Base-by-base conservation (phyloP, 176 grass and related monocot genomes). In the Aegilops longissima region DNA sequence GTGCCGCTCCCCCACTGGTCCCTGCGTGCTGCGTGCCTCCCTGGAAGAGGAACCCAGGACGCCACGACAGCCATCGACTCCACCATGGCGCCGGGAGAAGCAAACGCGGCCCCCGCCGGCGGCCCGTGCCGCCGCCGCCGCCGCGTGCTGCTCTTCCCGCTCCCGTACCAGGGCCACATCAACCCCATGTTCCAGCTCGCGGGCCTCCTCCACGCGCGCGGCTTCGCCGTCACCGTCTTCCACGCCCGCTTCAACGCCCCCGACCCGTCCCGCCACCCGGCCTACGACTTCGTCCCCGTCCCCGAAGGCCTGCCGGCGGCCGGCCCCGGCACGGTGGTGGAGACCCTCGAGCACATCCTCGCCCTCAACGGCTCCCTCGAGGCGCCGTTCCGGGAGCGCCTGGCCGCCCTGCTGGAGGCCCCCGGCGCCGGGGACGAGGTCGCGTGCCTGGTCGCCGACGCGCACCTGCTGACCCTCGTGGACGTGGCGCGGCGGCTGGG, bases 151-250 rank as follows among this genome's bases (percentile, higher is more conserved):
- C 3, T 92, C 20, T 92, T 89, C 86, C 90, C 90, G 9, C 47
- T 81, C 8, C 78, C 90, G 27, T 86, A 77, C 73, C 90, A 92
- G 39, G 86, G 90, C 76, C 90, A 92, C 82, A 83, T 92, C 71
- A 92, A 58, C 62, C 90, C 90, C 9, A 89, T 89, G 86, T 70
- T 92, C 64, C 82, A 66, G 34, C 90, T 92, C 18, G 86, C 86
- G 12, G 78, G 77, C 78, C 5, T 86, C 61, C 90, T 92, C 64
- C 84, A 73, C 79, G 9, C 34, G 1, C 69, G 64, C 1, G 89
- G 84, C 35, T 90, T 87, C 78, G 61, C 79, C 16, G 7, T 90
- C 72, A 91, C 85, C 47, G 65, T 91, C 73, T 83, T 91, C 84
- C 85, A 84, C 73, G 58, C 80, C 81, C 25, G 44, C 65, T 84